phyloP scores from a whole-genome alignment of 1,284 basidiomycete genomes.

The Cutaneotrichosporon daszewskae region DNA sequence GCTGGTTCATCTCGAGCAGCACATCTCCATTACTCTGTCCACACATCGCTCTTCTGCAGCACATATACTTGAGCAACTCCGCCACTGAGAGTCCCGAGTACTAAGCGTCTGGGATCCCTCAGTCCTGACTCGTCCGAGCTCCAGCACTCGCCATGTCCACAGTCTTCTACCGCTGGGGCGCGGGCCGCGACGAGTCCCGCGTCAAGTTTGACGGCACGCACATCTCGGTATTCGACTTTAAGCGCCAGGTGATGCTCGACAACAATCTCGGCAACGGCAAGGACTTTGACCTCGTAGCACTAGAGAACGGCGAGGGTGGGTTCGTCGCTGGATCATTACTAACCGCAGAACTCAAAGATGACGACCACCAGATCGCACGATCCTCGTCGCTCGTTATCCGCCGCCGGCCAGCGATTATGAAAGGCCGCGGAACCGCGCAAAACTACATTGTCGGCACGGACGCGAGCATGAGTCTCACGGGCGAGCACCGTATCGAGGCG shows the following conservation, averaged over 20 bases:
- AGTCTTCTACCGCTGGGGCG: constrained; percentile 98
- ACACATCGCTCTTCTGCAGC: too few relatives aligned
- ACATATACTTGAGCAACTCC: too few relatives aligned
- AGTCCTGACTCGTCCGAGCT: too few relatives aligned
- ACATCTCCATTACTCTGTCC: too few relatives aligned
- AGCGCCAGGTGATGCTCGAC: constrained; percentile 93
- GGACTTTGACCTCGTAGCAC: constrained; percentile 91
- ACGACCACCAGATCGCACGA: constrained; percentile 82
- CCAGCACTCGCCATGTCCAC: constrained; percentile 69
- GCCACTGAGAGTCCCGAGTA: too few relatives aligned
- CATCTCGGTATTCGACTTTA: constrained; percentile 98
- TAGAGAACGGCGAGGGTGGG: constrained; percentile 76
- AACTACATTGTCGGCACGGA: constrained; percentile 66
- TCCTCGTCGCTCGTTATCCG: constrained; percentile 92
- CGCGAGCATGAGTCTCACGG: constrained; percentile 35
- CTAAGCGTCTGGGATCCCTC: too few relatives aligned
- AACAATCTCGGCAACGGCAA: constrained; percentile 91
- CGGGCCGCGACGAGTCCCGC: constrained; percentile 87
- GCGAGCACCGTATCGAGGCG: constrained; percentile 45
- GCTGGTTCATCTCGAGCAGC: too few relatives aligned
- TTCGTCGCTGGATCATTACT: not conserved
- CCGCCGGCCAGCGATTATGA: constrained; percentile 68
- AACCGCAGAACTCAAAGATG: constrained; percentile 78
- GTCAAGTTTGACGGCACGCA: constrained; percentile 97
- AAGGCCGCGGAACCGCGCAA: constrained; percentile 86